Evolutionary conservation across 1,284 basidiomycete species (phyloP).

Genomic region (Heterobasidion irregulare): DNA sequence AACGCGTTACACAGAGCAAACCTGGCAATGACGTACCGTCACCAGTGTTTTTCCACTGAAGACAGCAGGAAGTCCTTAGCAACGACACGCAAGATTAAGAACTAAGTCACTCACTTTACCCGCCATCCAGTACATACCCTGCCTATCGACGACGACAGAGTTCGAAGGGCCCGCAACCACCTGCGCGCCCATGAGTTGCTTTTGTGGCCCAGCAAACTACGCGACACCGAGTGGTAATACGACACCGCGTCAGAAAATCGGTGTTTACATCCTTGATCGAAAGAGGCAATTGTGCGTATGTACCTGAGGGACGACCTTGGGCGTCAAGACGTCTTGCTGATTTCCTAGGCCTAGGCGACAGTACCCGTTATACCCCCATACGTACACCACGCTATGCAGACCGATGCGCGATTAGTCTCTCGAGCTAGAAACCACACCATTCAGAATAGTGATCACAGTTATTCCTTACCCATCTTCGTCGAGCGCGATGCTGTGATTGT

Average conservation of each 20-base stretch:
- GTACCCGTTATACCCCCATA: conserved; percentile 84
- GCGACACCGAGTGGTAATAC: background rate
- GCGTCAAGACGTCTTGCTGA: conserved; percentile 73
- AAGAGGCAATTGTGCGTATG: background rate
- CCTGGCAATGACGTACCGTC: conserved; percentile 48
- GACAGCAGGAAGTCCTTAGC: background rate
- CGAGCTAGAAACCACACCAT: background rate
- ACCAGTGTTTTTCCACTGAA: conserved; percentile 86
- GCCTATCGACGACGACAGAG: conserved; percentile 78
- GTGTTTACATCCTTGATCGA: background rate
- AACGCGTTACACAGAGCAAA: background rate
- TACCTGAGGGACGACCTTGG: conserved; percentile 72
- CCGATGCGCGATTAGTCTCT: conserved; percentile 2
- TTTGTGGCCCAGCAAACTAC: conserved; percentile 69
- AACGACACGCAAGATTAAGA: conserved; percentile 4
- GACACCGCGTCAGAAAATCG: background rate
- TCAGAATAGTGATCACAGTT: background rate
- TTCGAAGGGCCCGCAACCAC: conserved; percentile 80
- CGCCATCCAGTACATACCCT: conserved; percentile 79
- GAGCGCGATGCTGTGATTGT: conserved; percentile 80
- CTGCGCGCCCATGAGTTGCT: conserved; percentile 50
- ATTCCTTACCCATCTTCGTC: conserved; percentile 59
- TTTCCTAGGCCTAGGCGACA: conserved; percentile 78
- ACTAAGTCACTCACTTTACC: conserved; percentile 48
- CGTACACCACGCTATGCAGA: conserved; percentile 56